These are phyloP conservation scores for Amaranthus hypochondriacus DNA, from an alignment of 148 eudicot species.

Conservation along the genomic window DNA sequence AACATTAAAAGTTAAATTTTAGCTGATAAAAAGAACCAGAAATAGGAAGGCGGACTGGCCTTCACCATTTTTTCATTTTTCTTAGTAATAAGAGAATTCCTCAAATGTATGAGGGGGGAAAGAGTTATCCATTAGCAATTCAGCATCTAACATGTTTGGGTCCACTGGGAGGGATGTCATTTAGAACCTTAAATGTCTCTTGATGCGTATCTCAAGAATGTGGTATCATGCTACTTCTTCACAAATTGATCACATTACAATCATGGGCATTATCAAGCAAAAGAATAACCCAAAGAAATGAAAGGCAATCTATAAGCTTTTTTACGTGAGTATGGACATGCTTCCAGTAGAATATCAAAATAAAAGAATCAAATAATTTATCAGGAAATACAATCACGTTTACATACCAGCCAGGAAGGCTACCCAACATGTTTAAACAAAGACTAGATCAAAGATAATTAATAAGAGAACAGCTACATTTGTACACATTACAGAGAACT, in stretches of 20 bases:
- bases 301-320: neutral
- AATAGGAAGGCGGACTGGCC: neutral
- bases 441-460: neutral
- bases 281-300: neutral
- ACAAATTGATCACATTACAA: no score
- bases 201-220: neutral
- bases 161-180: neutral
- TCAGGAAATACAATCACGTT: no score
- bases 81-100: neutral
- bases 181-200: neutral
- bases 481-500: neutral
- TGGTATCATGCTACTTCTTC: no score
- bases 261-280: neutral
- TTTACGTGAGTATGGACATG: no score
- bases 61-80: neutral
- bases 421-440: no score
- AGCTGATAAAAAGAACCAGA: neutral
- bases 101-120: neutral
- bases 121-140: conserved; percentile 6
- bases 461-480: neutral
- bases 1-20: conserved; percentile 22
- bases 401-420: no score
- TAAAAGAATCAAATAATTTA: no score
- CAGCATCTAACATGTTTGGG: neutral
- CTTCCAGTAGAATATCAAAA: no score